A percentile compares a stretch with the other conserved stretches of the same genome.
Evolutionary conservation across 768 basidiomycete genomes (phyloP).

Genomic region (Mycena leptocephala): DNA sequence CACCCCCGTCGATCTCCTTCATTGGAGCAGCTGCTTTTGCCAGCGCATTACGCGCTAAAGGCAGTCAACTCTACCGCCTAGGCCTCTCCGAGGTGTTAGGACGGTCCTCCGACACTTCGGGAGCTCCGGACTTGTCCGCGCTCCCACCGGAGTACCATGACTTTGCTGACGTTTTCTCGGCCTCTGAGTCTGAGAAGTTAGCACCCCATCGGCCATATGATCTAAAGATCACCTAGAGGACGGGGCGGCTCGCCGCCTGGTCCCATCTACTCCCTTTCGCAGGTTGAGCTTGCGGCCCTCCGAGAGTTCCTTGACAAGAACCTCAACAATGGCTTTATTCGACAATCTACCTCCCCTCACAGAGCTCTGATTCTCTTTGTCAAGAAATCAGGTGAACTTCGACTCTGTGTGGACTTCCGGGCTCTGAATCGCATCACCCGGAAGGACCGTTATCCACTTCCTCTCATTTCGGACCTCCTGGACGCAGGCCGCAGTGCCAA

Average conservation of each 20-base stretch:
- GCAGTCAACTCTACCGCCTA: neutral
- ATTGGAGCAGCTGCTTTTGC: neutral
- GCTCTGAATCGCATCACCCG: no score
- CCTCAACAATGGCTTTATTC: neutral
- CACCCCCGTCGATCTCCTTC: neutral
- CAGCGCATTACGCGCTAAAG: neutral
- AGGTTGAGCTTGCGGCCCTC: neutral
- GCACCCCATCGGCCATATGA: neutral
- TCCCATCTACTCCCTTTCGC: neutral
- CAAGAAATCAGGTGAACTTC: no score
- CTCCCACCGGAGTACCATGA: neutral
- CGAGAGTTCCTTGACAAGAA: conserved; percentile 1
- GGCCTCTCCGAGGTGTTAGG: neutral
- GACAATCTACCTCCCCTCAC: neutral
- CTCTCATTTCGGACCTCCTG: no score
- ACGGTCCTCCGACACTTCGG: neutral
- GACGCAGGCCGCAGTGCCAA: no score
- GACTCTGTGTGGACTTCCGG: no score
- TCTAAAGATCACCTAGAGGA: neutral
- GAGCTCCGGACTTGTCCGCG: neutral
- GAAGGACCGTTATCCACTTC: no score
- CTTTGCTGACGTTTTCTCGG: neutral
- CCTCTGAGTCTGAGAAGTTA: neutral
- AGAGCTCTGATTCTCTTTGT: neutral
- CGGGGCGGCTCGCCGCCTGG: neutral